Percentiles rank a stretch among this genome's conserved stretches.
Conservation (phyloP, 2,329 filamentous ascomycete species). For the Podosphaera aphanis region DNA sequence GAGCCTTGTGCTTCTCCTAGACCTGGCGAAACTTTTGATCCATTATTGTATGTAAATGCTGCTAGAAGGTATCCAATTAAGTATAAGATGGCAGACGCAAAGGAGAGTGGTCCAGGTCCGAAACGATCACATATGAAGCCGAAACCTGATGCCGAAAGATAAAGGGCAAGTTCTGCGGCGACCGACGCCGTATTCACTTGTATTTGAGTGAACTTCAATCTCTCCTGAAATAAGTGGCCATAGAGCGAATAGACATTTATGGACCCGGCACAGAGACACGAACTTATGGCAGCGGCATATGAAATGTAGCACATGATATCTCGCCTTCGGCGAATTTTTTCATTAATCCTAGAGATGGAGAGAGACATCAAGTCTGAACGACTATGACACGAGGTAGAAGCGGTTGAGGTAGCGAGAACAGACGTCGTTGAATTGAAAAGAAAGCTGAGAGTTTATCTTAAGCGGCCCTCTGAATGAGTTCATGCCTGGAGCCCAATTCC, state of each 20-base stretch:
- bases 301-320: conserved; percentile 19
- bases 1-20: conserved; percentile 27
- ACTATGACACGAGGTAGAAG: too few species aligned
- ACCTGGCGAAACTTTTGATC: conserved; percentile 20
- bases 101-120: conserved; percentile 53
- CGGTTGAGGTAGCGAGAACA: too few species aligned
- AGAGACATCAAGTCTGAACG: not conserved
- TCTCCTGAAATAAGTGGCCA: conserved; percentile 68
- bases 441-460: too few species aligned
- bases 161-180: conserved; percentile 67
- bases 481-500: too few species aligned
- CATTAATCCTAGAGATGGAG: not conserved
- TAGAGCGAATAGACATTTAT: conserved; percentile 90
- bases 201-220: conserved; percentile 69
- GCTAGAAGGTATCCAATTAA: conserved; percentile 64
- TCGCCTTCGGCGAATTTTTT: conserved; percentile 3
- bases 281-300: conserved; percentile 30
- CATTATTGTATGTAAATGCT: conserved; percentile 48
- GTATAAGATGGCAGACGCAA: conserved; percentile 51
- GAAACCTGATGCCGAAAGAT: conserved; percentile 72
- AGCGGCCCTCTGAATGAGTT: too few species aligned
- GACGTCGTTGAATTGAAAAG: too few species aligned
- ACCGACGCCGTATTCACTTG: conserved; percentile 83
- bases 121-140: conserved; percentile 82
- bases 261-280: conserved; percentile 60